These are phyloP conservation scores for Arachnopeziza araneosa DNA, from an alignment of 2,329 filamentous ascomycete species.

Conservation along the genomic window DNA sequence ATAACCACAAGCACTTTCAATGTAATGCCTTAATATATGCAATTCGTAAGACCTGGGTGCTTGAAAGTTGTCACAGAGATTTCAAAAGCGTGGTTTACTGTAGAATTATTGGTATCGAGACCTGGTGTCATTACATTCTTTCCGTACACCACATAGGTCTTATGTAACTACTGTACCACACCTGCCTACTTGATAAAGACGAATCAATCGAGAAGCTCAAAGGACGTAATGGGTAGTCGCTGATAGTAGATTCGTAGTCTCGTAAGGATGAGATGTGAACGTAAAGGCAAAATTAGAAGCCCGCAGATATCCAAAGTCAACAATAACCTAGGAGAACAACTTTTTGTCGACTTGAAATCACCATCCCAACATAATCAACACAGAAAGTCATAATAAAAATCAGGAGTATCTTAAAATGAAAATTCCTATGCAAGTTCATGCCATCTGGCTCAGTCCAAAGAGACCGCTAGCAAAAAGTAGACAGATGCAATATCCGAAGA, in stretches of 20 bases:
- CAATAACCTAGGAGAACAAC: conserved; percentile 30
- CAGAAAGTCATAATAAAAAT: conserved; percentile 23
- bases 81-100: background rate
- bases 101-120: background rate
- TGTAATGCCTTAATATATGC: too few relatives aligned
- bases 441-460: conserved; percentile 22
- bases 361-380: conserved; percentile 28
- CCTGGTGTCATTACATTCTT: conserved; percentile 21
- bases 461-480: conserved; percentile 16
- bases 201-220: background rate
- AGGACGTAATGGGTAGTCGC: conserved; percentile 30
- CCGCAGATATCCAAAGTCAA: conserved; percentile 24
- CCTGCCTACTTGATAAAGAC: conserved; percentile 12
- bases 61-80: background rate
- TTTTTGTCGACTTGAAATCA: conserved; percentile 28
- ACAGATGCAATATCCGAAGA: conserved; percentile 21
- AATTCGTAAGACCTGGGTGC: too few relatives aligned
- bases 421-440: conserved; percentile 28
- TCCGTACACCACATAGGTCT: conserved; percentile 11
- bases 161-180: conserved; percentile 12
- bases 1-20: too few relatives aligned
- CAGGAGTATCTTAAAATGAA: conserved; percentile 27
- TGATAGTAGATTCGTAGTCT: conserved; percentile 34
- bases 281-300: conserved; percentile 27
- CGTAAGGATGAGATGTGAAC: conserved; percentile 29